Evolutionary conservation across 345 rosid species (phyloP), one percentile per base, ranked within the genome.

Genomic region (Lepidium aucheri): DNA sequence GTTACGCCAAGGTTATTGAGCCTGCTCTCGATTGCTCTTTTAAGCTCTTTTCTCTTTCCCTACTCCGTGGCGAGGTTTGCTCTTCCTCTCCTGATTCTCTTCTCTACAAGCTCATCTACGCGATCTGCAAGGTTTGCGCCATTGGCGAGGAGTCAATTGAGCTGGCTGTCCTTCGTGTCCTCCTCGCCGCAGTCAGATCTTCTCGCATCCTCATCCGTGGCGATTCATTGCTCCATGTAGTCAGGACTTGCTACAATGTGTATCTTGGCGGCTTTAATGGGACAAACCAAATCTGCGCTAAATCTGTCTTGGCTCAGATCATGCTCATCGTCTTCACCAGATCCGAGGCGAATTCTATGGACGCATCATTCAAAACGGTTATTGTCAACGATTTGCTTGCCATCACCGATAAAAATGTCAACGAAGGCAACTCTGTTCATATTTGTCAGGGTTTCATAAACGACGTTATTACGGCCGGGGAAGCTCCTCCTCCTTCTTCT

Each of bases 211-310:
- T 88, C 72, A 83, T 93, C 58, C 88, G 96, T 16, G 97, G 97
- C 20, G 94, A 93, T 69, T 86, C 83, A 36, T 74, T 93, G 78
- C 79, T 88, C 60, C 83, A 77, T 32, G 63, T 93, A 9, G 91
- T 93, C 45, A 75, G 85, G 76, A 93, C 97, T 54, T 93, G 98
- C 68, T 93, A 90, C 68, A 90, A 93, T 70, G 88, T 88, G 40
- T 93, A 93, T 76, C 79, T 93, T 33, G 84, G 97, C 20, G 94
- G 98, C 33, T 67, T 76, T 35, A 93, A 55, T 26, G 94, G 94
- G 41, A 88, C 98, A 75, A 87, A 85, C 68, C 98, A 93, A 89
- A 88, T 86, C 87, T 93, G 96, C 63, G 96, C 97, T 17, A 93
- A 93, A 81, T 78, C 94, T 0, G 96, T 90, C 8, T 80, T 93